Evolutionary conservation across 805 yeast genomes (phyloP), one percentile per base, ranked within the genome.

Genomic region (Barnettozyma wickerhamii): DNA sequence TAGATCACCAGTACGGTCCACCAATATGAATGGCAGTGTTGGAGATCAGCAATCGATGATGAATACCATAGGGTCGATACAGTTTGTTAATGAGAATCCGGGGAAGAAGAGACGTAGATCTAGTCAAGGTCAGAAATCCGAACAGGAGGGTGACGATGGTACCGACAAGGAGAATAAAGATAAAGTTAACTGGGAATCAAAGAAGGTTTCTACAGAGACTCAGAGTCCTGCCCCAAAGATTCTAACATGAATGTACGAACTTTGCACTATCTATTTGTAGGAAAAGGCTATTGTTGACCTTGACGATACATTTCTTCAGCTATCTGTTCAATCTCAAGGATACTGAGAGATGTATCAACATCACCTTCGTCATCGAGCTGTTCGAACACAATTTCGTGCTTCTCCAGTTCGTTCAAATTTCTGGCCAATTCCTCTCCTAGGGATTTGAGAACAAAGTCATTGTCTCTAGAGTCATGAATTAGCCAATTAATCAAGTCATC

Each of bases 401-500:
- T 78, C 10, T 48, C 39, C 20, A 80, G 30, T 0, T 41, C 33
- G 17, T 54, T 63, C 7, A 68, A 50, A 35, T 69, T 75, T 41
- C 65, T 72, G 35, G 59, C 57, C 34, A 85, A 55, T 48, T 85
- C 93, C 41, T 77, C 79, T 1, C 91, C 86, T 19, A 88, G 60
- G 32, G 74, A 71, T 41, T 86, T 66, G 19, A 88, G 55, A 19
- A 74, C 71, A 29, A 62, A 66, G 48, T 83, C 90, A 46, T 70
- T 69, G 30, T 86, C 79, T 32, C 69, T 70, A 29, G 69, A 58
- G 38, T 77, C 79, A 42, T 74, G 64, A 18, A 84, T 66, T 14
- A 84, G 58, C 95, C 95, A 90, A 13, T 81, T 67, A 42, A 85
- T 72, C 47, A 87, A 66, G 58, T 90, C 96, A 52, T 84, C 88